Evolutionary conservation across 352 stramenopile species (phyloP), one percentile per base, ranked within the genome.

Genomic region (Phytophthora constricta): DNA sequence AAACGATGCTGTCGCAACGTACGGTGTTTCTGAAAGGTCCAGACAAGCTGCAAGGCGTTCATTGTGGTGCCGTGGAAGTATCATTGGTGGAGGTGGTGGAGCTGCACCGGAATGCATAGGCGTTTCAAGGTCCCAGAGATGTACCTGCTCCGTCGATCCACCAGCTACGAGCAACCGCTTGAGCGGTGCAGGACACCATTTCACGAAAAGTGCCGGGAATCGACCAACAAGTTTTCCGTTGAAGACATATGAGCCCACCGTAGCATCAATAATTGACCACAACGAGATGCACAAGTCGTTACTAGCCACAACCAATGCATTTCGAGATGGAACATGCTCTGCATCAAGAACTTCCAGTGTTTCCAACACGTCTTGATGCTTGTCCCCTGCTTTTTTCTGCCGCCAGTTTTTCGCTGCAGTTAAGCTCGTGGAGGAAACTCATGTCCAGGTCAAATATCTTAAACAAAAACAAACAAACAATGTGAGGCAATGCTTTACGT

Each of bases 1-100:
- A 55, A 93, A 94, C 14, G 82, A 90, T 10, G 78, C 81, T 16
- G 89, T 95, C 0, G 79, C 84, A 22, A 96, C 79, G 20, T 90
- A 67, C 7, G 70, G 65, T n/a, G 85, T 82, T 4, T 68, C 62
- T 2, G 74, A 64, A 4, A 94, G 45, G 45, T 93, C 82, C 14
- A 93, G 37, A 27, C 76, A 80, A 16, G 86, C 80, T 5, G 84
- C 82, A 46, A 92, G 60, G 2, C 82, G 69, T 42, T 92, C 84
- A 4, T 26, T 72, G 20, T 89, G 62, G 47, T 65, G 56, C 50
- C 58, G 57, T 11, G 63, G 69, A 45, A 76, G 69, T 37, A 76
- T 45, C 64, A 76, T 67, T 2, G 64, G 69, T 13, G 65, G 64
- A 41, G 69, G 64, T 47, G 64, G 64, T 2, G 76, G 58, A 64